Conservation (phyloP, 768 basidiomycete genomes). For the Tephrocybe sp. region DNA sequence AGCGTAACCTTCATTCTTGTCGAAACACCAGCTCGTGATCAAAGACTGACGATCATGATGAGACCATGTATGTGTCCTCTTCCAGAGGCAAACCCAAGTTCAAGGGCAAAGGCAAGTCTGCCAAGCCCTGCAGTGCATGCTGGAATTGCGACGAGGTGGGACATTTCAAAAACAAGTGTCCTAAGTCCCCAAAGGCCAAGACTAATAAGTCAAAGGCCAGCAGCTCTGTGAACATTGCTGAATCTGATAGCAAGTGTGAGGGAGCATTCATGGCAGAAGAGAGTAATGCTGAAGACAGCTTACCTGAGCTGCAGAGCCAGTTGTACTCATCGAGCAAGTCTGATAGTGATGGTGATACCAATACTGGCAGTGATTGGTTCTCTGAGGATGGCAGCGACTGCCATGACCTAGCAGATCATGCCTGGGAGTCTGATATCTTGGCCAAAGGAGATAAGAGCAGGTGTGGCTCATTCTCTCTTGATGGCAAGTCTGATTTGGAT, state of each 20-base stretch:
- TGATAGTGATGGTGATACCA: neutral
- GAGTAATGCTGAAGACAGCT: neutral
- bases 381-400: constrained; percentile 6
- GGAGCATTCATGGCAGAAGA: neutral
- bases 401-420: no score
- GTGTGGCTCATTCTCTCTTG: neutral
- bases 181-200: constrained; percentile 16
- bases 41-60: no score
- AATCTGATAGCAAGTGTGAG: constrained; percentile 10
- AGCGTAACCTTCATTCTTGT: constrained; percentile 9
- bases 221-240: constrained; percentile 14
- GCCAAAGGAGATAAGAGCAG: neutral
- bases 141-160: constrained; percentile 28
- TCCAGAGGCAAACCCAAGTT: constrained; percentile 1
- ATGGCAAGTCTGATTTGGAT: no score
- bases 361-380: constrained; percentile 1
- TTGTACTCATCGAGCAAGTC: no score
- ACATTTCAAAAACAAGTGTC: constrained; percentile 25
- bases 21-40: no score
- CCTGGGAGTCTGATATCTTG: no score
- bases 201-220: constrained; percentile 9
- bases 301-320: no score
- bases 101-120: constrained; percentile 19
- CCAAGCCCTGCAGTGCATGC: constrained; percentile 18
- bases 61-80: no score